Base-by-base conservation (phyloP, 2,329 filamentous ascomycete genomes). In the Fusarium duplospermum region DNA sequence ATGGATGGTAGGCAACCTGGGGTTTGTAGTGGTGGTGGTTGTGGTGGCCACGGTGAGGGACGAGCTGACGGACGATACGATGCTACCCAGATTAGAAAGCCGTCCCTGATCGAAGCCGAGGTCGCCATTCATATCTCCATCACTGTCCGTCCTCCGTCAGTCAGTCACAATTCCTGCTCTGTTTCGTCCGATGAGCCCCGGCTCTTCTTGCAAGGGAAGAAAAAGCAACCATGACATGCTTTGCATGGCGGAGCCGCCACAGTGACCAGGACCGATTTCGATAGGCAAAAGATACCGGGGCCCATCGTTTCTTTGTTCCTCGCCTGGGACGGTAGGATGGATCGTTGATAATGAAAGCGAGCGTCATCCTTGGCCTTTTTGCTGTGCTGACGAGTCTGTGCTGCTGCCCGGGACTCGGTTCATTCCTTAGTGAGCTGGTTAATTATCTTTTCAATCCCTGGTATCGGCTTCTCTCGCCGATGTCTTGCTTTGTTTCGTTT, bases 191-290 rank as follows among this genome's bases (percentile, higher is more conserved):
- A 69, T 62, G 52, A 69, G 60, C 45, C 60, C 35, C 52, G 67
- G 57, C 38, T 61, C 59, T 54, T 47, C n/a, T 56, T 56, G 31
- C 54, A 58, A 36, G 54, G 31, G 66, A 64, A 56, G 45, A 71
- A 71, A 73, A 73, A 73, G 71, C 67, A 74, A 73, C 20, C 47
- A 69, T 45, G 65, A 56, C 65, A 74, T 74, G 72, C 69, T 74
- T 66, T 74, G 69, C 72, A 74, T 72, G 62, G 65, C 60, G 22
- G 60, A 71, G 71, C 50, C 67, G 70, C 71, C 50, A 65, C 64
- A 54, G 61, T 58, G 31, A 58, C 61, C 33, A 16, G 18, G 42
- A 22, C 27, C 16, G 42, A 40, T 36, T 27, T 38, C 31, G 45
- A 62, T 62, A 62, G 60, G 60, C 24, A 38, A 24, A 24, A 24